Conservation (phyloP, 768 basidiomycete species). For the Leucocoprinus birnbaumii region DNA sequence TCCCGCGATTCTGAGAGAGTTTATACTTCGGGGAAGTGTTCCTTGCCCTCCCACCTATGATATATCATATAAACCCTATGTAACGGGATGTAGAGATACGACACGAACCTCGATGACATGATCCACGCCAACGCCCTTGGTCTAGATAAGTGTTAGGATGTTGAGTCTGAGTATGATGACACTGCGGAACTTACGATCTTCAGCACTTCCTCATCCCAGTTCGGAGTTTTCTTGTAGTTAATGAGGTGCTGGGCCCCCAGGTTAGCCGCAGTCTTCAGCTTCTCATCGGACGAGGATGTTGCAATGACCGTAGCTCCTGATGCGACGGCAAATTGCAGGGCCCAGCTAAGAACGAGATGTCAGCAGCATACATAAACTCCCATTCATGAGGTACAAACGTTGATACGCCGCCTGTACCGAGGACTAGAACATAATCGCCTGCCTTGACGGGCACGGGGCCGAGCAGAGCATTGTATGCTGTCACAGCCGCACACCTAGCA, state of each 20-base stretch:
- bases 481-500: conserved; percentile 51
- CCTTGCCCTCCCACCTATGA: conserved; percentile 52
- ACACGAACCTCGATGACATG: conserved; percentile 35
- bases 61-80: no score
- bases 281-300: conserved; percentile 66
- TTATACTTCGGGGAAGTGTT: conserved; percentile 43
- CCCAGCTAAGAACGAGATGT: conserved; percentile 35
- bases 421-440: conserved; percentile 55
- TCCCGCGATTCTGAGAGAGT: conserved; percentile 37
- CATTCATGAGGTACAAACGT: conserved; percentile 34
- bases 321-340: conserved; percentile 57
- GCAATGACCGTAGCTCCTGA: conserved; percentile 63
- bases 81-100: no score
- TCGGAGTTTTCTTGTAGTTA: conserved; percentile 55
- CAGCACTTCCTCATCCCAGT: conserved; percentile 55
- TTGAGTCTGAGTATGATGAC: not conserved
- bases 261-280: conserved; percentile 47
- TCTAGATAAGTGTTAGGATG: conserved; percentile 20
- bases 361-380: not conserved
- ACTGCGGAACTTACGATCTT: conserved; percentile 32
- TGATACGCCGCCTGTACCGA: conserved; percentile 57
- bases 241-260: conserved; percentile 59
- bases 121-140: conserved; percentile 34
- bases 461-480: conserved; percentile 59
- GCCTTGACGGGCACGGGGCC: conserved; percentile 49